A percentile compares a stretch with the other conserved stretches of the same genome.
Conservation (phyloP, 495 filamentous ascomycete species). For the Daldinia decipiens region DNA sequence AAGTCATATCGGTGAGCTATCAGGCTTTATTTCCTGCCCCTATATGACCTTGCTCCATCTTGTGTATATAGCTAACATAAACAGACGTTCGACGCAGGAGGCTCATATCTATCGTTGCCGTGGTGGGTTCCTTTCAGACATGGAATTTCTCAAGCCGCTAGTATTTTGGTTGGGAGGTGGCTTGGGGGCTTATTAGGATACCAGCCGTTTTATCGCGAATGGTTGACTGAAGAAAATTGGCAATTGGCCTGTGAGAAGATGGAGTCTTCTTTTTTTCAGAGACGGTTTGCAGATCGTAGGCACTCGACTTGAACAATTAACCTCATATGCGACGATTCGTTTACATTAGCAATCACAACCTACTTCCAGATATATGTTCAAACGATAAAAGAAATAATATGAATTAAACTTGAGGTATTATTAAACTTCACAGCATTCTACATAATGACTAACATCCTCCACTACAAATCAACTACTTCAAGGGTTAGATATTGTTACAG, state of each 20-base stretch:
- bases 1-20: background rate
- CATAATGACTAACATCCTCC: background rate
- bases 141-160: background rate
- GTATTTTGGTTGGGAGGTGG: background rate
- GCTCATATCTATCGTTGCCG: background rate
- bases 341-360: background rate
- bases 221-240: background rate
- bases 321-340: background rate
- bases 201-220: background rate
- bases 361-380: too few species aligned
- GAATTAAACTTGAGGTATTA: background rate
- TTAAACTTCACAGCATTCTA: background rate
- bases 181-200: background rate
- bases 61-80: background rate
- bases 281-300: background rate
- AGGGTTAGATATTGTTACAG: background rate
- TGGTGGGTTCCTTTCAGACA: background rate
- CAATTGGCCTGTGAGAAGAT: slow-evolving; percentile 3
- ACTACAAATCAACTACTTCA: background rate
- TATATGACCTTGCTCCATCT: background rate
- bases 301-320: background rate
- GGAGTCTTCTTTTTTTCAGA: background rate
- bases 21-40: background rate
- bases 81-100: background rate
- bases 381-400: too few species aligned